Percentiles rank a stretch among this genome's conserved stretches.
phyloP scores from a whole-genome alignment of 306 rosid genomes.

The Sphenostylis stenocarpa region DNA sequence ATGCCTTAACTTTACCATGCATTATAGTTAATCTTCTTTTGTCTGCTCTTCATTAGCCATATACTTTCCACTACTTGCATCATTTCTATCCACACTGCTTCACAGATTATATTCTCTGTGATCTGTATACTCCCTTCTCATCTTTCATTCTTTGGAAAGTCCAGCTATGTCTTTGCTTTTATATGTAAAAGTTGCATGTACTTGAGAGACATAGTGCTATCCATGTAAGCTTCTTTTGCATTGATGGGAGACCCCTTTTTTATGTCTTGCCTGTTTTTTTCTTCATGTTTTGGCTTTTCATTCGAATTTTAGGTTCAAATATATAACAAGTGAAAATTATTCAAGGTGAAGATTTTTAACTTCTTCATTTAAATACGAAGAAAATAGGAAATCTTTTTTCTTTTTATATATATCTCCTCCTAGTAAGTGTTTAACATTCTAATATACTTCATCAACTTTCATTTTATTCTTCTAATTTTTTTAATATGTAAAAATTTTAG shows the following conservation, averaged over 20 bases:
- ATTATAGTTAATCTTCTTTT: conserved; percentile 39
- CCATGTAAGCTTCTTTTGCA: conserved; percentile 41
- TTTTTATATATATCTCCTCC: neutral
- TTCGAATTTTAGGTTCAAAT: neutral
- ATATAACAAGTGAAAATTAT: neutral
- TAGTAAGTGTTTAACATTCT: neutral
- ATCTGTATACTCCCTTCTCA: conserved; percentile 19
- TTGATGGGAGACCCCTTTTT: conserved; percentile 30
- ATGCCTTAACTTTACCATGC: conserved; percentile 56
- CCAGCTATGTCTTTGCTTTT: conserved; percentile 30
- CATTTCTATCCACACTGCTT: conserved; percentile 45
- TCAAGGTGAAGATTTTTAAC: neutral
- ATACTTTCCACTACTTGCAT: conserved; percentile 43
- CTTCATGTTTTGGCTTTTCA: neutral
- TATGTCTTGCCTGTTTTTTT: neutral
- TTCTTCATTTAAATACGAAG: neutral
- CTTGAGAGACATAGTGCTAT: conserved; percentile 40
- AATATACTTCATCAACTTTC: too few species aligned
- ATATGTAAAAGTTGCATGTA: conserved; percentile 21
- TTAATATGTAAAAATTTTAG: too few species aligned
- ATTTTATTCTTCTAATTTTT: too few species aligned
- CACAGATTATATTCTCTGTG: conserved; percentile 31
- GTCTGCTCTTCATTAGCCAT: conserved; percentile 22
- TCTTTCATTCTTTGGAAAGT: conserved; percentile 30
- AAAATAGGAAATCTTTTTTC: neutral